A percentile compares a stretch with the other conserved stretches of the same genome.
phyloP scores from a whole-genome alignment of 495 filamentous ascomycete genomes.

The Neurospora sp. region DNA sequence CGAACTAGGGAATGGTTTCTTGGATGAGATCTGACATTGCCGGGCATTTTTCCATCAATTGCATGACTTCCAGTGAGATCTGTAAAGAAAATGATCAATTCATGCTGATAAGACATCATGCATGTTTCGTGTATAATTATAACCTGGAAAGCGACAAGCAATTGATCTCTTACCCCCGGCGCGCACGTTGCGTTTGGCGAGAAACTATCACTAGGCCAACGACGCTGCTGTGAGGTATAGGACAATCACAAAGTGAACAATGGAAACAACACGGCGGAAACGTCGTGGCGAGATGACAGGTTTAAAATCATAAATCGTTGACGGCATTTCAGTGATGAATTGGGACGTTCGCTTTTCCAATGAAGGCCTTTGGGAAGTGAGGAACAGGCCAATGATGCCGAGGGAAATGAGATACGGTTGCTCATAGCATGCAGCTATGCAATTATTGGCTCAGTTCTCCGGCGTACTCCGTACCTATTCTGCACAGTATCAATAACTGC shows the following conservation, averaged over 20 bases:
- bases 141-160: neutral
- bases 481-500: constrained; percentile 1
- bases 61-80: neutral
- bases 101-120: neutral
- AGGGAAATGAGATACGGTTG: neutral
- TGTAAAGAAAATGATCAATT: neutral
- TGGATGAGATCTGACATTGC: neutral
- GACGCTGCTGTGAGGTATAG: neutral
- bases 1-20: neutral
- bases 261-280: neutral
- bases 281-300: neutral
- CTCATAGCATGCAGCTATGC: neutral
- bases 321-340: neutral
- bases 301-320: neutral
- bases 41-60: neutral
- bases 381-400: neutral
- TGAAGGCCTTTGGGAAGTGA: neutral
- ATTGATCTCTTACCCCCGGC: neutral
- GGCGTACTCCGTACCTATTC: neutral
- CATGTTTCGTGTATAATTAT: neutral
- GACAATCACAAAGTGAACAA: neutral
- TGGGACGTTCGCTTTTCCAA: neutral
- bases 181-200: neutral
- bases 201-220: neutral
- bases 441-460: neutral